phyloP scores from a whole-genome alignment of 306 rosid genomes.

The Acacia acuminata region DNA sequence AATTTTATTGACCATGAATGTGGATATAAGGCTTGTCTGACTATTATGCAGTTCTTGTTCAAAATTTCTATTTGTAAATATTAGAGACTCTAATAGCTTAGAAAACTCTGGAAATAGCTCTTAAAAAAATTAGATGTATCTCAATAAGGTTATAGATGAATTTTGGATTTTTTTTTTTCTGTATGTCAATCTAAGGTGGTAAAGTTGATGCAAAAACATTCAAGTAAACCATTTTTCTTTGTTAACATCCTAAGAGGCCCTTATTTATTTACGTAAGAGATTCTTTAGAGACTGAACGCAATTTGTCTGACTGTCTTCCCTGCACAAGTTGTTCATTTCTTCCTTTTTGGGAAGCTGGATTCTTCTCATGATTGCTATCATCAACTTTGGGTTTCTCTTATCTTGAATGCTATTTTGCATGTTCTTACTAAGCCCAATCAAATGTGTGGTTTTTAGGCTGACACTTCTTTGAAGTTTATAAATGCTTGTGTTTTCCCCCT shows the following conservation, averaged over 20 bases:
- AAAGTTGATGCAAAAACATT: background rate
- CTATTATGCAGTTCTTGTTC: background rate
- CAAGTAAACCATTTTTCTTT: background rate
- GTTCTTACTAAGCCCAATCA: background rate
- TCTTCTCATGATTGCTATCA: background rate
- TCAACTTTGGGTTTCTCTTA: background rate
- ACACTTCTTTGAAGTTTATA: conserved; percentile 11
- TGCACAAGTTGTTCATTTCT: background rate
- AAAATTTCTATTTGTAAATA: background rate
- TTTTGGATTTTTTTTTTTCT: background rate
- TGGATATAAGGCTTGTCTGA: background rate
- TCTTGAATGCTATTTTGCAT: conserved; percentile 5
- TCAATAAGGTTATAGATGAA: background rate
- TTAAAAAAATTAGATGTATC: background rate
- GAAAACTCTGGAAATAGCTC: background rate
- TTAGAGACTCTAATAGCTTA: background rate
- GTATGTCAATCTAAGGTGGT: background rate
- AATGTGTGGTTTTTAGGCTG: background rate
- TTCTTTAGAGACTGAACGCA: background rate
- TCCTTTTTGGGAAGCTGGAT: background rate
- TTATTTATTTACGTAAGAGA: background rate
- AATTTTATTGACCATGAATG: background rate
- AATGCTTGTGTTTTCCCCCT: conserved; percentile 26
- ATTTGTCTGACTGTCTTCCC: background rate
- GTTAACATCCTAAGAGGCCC: background rate